Conservation (phyloP, 139 green algal species). For the Chlamydomonas sphaeroides region DNA sequence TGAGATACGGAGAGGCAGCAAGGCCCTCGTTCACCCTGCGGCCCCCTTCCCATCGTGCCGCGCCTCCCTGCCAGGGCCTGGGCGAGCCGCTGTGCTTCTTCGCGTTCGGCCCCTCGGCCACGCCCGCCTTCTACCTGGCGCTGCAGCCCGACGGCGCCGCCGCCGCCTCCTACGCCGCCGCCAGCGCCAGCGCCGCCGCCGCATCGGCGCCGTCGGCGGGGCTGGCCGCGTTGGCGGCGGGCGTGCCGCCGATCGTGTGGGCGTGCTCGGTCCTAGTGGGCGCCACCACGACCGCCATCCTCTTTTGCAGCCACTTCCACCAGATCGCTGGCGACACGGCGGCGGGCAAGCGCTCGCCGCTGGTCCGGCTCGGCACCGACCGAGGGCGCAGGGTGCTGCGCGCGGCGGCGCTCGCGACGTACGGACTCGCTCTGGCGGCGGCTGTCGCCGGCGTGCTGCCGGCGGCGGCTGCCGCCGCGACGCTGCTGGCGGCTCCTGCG, state of each 20-base stretch:
- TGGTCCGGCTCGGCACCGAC: conserved; percentile 83
- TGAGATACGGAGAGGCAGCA: too few relatives aligned
- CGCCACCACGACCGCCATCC: conserved; percentile 87
- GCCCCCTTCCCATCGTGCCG: too few relatives aligned
- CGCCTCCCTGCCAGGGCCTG: too few relatives aligned
- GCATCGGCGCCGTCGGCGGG: neutral
- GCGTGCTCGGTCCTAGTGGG: conserved; percentile 75
- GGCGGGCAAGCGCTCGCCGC: conserved; percentile 85
- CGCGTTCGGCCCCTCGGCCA: conserved; percentile 94
- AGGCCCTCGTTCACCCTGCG: too few relatives aligned
- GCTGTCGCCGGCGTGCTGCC: conserved; percentile 37
- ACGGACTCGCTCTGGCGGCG: conserved; percentile 30
- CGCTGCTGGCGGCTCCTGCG: conserved; percentile 46
- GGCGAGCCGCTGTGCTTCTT: conserved; percentile 98
- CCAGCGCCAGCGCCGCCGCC: neutral
- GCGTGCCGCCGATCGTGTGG: conserved; percentile 51
- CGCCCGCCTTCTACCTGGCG: conserved; percentile 92
- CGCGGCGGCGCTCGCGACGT: conserved; percentile 5
- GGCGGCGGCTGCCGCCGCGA: neutral
- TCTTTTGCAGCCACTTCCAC: conserved; percentile 97
- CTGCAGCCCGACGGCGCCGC: conserved; percentile 54
- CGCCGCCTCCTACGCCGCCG: conserved; percentile 10
- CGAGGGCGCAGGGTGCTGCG: conserved; percentile 54
- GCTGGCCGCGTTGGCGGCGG: neutral
- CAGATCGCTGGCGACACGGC: conserved; percentile 82